phyloP scores from a whole-genome alignment of 805 yeast genomes.

The Candida montana region DNA sequence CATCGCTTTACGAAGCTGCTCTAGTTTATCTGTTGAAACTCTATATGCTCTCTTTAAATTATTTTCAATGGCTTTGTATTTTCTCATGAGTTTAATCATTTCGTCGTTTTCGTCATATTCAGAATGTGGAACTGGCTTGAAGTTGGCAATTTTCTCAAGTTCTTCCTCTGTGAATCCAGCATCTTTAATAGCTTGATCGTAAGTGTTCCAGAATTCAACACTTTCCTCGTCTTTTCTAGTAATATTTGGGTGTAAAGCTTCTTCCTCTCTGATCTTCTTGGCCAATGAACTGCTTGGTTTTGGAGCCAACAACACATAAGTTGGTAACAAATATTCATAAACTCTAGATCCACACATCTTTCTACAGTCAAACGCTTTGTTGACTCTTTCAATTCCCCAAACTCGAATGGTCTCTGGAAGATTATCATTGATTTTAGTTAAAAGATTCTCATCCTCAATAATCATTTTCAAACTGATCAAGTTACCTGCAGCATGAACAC shows the following conservation, averaged over 20 bases:
- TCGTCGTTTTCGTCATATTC: constrained; percentile 36
- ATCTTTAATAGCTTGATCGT: constrained; percentile 34
- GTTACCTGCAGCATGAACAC: constrained; percentile 97
- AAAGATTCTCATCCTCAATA: constrained; percentile 70
- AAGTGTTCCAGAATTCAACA: constrained; percentile 62
- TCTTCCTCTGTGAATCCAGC: constrained; percentile 27
- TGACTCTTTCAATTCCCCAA: constrained; percentile 89
- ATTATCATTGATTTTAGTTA: constrained; percentile 59
- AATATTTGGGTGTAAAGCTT: constrained; percentile 49
- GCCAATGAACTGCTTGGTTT: constrained; percentile 67
- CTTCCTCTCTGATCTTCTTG: constrained; percentile 50
- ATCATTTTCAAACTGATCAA: constrained; percentile 80
- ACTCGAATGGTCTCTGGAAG: constrained; percentile 85
- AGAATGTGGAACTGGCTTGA: constrained; percentile 32
- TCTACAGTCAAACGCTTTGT: constrained; percentile 89
- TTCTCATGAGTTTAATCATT: constrained; percentile 36
- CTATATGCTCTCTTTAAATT: constrained; percentile 64
- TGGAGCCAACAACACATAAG: constrained; percentile 88
- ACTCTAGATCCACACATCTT: constrained; percentile 94
- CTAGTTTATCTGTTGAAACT: constrained; percentile 56
- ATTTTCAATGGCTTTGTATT: constrained; percentile 60
- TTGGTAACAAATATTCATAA: constrained; percentile 90
- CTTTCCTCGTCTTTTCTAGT: constrained; percentile 65
- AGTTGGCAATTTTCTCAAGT: constrained; percentile 22
- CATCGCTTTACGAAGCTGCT: constrained; percentile 62